These are phyloP conservation scores for Seiridium cupressi DNA, from an alignment of 2,329 filamentous ascomycete genomes.

Conservation along the genomic window DNA sequence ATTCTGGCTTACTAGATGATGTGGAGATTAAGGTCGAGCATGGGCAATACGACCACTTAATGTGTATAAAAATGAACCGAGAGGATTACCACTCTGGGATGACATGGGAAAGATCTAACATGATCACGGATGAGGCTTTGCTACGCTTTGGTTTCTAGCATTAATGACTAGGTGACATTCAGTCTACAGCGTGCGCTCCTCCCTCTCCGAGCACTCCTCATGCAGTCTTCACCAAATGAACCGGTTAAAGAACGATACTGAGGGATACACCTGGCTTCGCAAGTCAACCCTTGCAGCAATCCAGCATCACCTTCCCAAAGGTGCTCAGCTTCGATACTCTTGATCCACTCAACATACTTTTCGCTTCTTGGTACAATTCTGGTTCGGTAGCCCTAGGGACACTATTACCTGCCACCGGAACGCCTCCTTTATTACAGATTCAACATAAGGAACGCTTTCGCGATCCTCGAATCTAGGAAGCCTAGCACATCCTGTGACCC, in stretches of 20 bases:
- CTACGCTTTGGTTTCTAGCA: background rate
- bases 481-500: constrained; percentile 24
- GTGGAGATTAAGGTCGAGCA: background rate
- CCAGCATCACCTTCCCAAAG: constrained; percentile 15
- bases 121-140: background rate
- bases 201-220: background rate
- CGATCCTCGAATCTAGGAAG: constrained; percentile 22
- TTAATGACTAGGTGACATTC: background rate
- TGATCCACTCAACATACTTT: constrained; percentile 22
- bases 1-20: background rate
- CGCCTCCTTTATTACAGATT: constrained; percentile 21
- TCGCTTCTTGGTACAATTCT: constrained; percentile 21
- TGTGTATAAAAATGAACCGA: background rate
- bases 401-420: constrained; percentile 23
- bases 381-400: constrained; percentile 27
- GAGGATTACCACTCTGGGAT: too few relatives aligned
- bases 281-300: background rate
- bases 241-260: too few relatives aligned
- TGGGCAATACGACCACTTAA: background rate
- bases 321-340: constrained; percentile 14
- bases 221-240: background rate
- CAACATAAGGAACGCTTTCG: constrained; percentile 22
- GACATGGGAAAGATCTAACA: too few relatives aligned
- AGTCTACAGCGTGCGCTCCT: background rate
- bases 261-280: background rate